Conservation (phyloP, 2,329 filamentous ascomycete species). For the Sporothrix brasiliensis region DNA sequence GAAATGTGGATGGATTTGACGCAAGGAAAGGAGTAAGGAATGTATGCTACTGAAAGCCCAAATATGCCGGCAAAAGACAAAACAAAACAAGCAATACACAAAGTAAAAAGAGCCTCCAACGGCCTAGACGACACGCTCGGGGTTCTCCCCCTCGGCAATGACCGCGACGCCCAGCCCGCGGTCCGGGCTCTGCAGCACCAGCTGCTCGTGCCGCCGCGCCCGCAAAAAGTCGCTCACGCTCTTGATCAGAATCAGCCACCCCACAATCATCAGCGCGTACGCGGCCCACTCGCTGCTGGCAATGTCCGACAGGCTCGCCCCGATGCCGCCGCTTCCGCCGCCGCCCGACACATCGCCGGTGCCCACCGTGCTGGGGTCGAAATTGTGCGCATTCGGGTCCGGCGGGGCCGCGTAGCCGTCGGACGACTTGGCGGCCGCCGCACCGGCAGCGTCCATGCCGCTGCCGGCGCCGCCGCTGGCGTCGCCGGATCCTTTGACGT, state of each 20-base stretch:
- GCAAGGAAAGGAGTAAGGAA: conserved; percentile 10
- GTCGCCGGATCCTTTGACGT: conserved; percentile 71
- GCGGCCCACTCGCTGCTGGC: conserved; percentile 83
- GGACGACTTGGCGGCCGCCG: conserved; percentile 47
- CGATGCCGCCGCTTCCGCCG: conserved; percentile 44
- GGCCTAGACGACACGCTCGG: conserved; percentile 73
- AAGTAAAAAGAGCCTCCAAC: neutral
- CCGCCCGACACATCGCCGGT: conserved; percentile 44
- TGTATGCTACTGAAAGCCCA: neutral
- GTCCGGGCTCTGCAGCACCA: conserved; percentile 91
- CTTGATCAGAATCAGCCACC: conserved; percentile 96
- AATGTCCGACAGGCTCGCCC: conserved; percentile 58
- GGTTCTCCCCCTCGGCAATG: conserved; percentile 80
- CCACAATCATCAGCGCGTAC: conserved; percentile 92
- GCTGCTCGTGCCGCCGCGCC: conserved; percentile 85
- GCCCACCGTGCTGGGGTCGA: conserved; percentile 72
- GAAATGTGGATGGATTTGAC: neutral
- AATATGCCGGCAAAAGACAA: neutral
- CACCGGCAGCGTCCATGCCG: conserved; percentile 45
- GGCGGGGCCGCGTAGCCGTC: conserved; percentile 70
- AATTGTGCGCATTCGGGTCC: conserved; percentile 88
- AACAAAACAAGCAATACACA: neutral
- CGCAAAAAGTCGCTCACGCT: conserved; percentile 89
- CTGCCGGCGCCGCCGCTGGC: conserved; percentile 41
- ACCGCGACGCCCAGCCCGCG: conserved; percentile 81